Conservation (phyloP, 2,329 filamentous ascomycete genomes). For the Exophiala lecanii-corni region DNA sequence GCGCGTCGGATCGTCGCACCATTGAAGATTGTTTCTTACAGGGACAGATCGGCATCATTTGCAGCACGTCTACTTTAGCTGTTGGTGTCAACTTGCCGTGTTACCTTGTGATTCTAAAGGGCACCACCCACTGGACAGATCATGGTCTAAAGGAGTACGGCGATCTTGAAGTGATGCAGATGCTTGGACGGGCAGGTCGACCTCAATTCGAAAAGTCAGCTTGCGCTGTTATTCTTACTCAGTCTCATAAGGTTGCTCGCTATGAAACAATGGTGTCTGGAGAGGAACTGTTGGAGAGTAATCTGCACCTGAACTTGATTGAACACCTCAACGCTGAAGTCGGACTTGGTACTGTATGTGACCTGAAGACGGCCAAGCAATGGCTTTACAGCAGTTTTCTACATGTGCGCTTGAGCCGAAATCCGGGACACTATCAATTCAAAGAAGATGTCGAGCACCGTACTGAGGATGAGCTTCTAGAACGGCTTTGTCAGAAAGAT, state of each 20-base stretch:
- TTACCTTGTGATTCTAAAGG: constrained; percentile 78
- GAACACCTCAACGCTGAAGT: constrained; percentile 84
- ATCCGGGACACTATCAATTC: constrained; percentile 66
- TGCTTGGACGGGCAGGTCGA: constrained; percentile 77
- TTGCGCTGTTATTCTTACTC: constrained; percentile 74
- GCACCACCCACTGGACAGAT: constrained; percentile 64
- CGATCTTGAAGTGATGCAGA: constrained; percentile 83
- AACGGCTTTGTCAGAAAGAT: constrained; percentile 66
- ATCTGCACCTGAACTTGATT: constrained; percentile 70
- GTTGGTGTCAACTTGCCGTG: constrained; percentile 81
- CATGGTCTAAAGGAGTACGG: constrained; percentile 64
- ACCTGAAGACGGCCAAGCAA: constrained; percentile 59
- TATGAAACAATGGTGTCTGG: constrained; percentile 74
- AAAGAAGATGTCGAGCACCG: constrained; percentile 47
- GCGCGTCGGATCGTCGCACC: constrained; percentile 56
- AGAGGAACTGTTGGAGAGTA: constrained; percentile 69
- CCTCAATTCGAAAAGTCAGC: constrained; percentile 78
- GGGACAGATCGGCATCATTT: constrained; percentile 73
- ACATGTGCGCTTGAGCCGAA: constrained; percentile 66
- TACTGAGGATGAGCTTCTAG: constrained; percentile 60
- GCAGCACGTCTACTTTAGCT: constrained; percentile 79
- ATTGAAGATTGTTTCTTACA: constrained; percentile 66
- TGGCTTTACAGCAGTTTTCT: constrained; percentile 79
- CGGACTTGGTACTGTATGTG: constrained; percentile 66
- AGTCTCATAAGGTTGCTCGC: constrained; percentile 55